Evolutionary conservation across 179 eudicot genomes (phyloP).

Genomic region (Patellifolia procumbens): DNA sequence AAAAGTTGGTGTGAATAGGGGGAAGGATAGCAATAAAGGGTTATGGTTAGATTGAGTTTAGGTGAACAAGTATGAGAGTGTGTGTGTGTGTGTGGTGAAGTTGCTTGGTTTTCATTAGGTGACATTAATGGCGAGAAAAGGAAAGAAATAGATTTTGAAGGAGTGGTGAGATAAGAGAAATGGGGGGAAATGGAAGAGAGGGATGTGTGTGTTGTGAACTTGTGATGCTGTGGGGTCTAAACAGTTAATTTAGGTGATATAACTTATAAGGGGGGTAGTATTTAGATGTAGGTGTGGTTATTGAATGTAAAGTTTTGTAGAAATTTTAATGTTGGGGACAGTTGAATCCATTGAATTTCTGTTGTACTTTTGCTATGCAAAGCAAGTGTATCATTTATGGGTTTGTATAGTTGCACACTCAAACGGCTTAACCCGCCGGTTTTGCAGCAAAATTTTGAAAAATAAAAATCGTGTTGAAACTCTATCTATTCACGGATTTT

Average conservation of each 20-base stretch:
- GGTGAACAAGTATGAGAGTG: constrained; percentile 6
- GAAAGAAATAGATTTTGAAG: constrained; percentile 13
- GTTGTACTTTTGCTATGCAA: constrained; percentile 27
- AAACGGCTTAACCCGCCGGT: constrained; percentile 22
- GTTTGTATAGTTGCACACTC: constrained; percentile 16
- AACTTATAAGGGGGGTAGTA: constrained; percentile 5
- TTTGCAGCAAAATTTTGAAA: neutral
- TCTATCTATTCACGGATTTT: no score
- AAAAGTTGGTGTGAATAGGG: constrained; percentile 15
- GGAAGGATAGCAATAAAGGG: neutral
- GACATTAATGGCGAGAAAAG: constrained; percentile 37
- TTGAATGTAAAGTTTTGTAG: constrained; percentile 25
- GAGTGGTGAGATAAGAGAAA: constrained; percentile 9
- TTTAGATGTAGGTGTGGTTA: constrained; percentile 12
- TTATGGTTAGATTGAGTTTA: constrained; percentile 11
- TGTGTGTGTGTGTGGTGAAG: constrained; percentile 16
- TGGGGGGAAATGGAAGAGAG: constrained; percentile 4
- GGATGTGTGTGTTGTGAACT: no score
- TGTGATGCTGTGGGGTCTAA: no score
- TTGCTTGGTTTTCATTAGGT: constrained; percentile 30
- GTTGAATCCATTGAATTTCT: constrained; percentile 23
- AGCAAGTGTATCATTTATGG: constrained; percentile 20
- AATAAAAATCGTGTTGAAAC: no score
- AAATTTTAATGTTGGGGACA: constrained; percentile 27
- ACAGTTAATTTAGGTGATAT: constrained; percentile 11